Conservation (phyloP, 2,329 filamentous ascomycete genomes). For the Epicoccum sorghinum region DNA sequence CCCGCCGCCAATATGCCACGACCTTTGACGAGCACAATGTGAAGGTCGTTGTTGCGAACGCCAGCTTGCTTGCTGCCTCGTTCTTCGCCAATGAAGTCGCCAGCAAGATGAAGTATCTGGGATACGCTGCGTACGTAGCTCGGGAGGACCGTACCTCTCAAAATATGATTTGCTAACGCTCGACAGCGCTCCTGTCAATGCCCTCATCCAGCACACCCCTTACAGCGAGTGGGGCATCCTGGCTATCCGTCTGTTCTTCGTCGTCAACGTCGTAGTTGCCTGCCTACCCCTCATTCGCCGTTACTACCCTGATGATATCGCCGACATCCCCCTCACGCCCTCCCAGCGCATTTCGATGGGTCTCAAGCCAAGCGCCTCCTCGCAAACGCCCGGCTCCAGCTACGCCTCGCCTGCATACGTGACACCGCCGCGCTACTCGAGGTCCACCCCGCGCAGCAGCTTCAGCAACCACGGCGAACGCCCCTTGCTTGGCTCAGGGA, state of each 20-base stretch:
- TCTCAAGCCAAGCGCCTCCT: slow-evolving; percentile 68
- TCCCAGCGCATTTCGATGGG: slow-evolving; percentile 85
- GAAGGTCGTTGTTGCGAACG: slow-evolving; percentile 71
- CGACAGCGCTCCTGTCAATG: slow-evolving; percentile 45
- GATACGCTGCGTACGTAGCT: slow-evolving; percentile 31
- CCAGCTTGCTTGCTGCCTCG: slow-evolving; percentile 58
- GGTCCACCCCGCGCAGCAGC: slow-evolving; percentile 71
- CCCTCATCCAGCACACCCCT: slow-evolving; percentile 43
- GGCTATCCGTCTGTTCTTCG: slow-evolving; percentile 60
- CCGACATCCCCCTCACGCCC: slow-evolving; percentile 90
- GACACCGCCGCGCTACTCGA: slow-evolving; percentile 85
- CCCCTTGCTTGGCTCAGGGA: slow-evolving; percentile 60
- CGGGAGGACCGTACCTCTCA: too few relatives aligned
- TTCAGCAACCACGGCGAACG: slow-evolving; percentile 57
- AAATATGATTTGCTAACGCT: not conserved
- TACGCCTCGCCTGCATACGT: slow-evolving; percentile 64
- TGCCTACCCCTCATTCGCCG: slow-evolving; percentile 73
- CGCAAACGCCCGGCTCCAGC: slow-evolving; percentile 67
- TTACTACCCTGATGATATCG: slow-evolving; percentile 68
- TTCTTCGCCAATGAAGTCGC: slow-evolving; percentile 45
- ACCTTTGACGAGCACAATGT: slow-evolving; percentile 82
- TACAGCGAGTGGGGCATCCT: slow-evolving; percentile 50
- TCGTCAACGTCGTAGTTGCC: slow-evolving; percentile 70
- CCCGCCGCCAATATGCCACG: slow-evolving; percentile 75
- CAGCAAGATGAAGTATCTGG: slow-evolving; percentile 27